phyloP scores from a whole-genome alignment of 345 rosid genomes.

The Iberis pinnata region DNA sequence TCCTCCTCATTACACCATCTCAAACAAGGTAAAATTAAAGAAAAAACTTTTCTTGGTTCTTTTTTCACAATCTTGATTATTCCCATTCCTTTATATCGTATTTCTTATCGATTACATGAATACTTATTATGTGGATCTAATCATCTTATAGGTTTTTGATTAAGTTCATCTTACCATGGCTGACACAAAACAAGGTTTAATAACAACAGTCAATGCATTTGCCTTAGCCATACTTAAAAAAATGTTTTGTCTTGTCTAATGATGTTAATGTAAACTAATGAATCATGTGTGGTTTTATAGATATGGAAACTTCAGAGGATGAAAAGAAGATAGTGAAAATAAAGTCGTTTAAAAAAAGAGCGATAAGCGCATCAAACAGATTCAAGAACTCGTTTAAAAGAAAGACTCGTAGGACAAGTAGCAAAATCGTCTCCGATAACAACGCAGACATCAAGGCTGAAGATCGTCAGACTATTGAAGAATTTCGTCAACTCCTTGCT shows the following conservation, averaged over 20 bases:
- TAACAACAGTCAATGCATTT: conserved; percentile 12
- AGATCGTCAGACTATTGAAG: conserved; percentile 59
- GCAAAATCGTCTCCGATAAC: conserved; percentile 49
- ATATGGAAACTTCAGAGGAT: conserved; percentile 49
- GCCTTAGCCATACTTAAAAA: background rate
- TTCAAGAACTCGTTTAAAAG: conserved; percentile 61
- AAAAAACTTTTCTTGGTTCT: background rate
- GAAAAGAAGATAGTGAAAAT: conserved; percentile 58
- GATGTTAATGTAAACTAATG: background rate
- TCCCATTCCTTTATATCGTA: background rate
- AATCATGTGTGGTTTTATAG: conserved; percentile 16
- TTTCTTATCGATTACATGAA: background rate
- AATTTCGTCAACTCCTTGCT: conserved; percentile 64
- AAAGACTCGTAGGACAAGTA: conserved; percentile 45
- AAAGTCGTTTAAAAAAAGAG: conserved; percentile 62
- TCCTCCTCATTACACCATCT: conserved; percentile 10
- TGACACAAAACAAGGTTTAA: conserved; percentile 32
- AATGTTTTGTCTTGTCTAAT: background rate
- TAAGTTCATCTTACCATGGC: conserved; percentile 36
- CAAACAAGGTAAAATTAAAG: conserved; percentile 1
- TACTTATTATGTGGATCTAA: conserved; percentile 4
- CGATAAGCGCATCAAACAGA: conserved; percentile 71
- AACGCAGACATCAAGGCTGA: conserved; percentile 50
- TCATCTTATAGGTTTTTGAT: conserved; percentile 13
- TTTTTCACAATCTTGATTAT: background rate